A percentile compares a stretch with the other conserved stretches of the same genome.
Evolutionary conservation across 495 filamentous ascomycete species (phyloP).

Genomic region (Penicillium odoratum): DNA sequence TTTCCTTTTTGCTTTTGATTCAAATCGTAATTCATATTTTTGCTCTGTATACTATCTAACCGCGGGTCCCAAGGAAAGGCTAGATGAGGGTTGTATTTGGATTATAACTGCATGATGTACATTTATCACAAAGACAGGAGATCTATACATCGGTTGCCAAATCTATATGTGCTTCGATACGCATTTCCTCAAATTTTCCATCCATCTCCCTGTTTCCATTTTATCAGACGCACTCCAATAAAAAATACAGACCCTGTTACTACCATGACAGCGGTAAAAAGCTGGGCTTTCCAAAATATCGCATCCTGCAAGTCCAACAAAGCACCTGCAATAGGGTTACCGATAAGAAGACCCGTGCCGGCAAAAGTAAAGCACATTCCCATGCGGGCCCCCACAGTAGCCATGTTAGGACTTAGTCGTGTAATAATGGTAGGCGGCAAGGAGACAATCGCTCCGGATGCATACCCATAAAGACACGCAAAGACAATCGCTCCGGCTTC

Average conservation of each 20-base stretch:
- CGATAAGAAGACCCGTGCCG: slow-evolving; percentile 55
- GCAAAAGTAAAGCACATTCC: slow-evolving; percentile 57
- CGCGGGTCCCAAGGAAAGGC: neutral
- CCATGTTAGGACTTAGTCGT: slow-evolving; percentile 37
- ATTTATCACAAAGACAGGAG: neutral
- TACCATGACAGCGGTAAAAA: slow-evolving; percentile 11
- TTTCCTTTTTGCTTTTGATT: neutral
- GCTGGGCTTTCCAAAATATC: slow-evolving; percentile 14
- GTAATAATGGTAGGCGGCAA: slow-evolving; percentile 33
- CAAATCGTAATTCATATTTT: neutral
- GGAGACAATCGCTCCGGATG: slow-evolving; percentile 39
- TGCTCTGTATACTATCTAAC: neutral
- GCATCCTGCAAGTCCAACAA: slow-evolving; percentile 26
- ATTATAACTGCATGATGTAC: neutral
- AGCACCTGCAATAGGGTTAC: slow-evolving; percentile 61
- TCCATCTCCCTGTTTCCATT: slow-evolving; percentile 7
- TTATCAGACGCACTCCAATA: slow-evolving; percentile 1
- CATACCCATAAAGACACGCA: slow-evolving; percentile 41
- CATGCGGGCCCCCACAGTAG: slow-evolving; percentile 58
- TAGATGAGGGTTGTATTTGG: neutral
- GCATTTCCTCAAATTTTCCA: slow-evolving; percentile 8
- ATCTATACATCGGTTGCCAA: neutral
- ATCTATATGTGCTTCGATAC: neutral
- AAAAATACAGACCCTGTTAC: slow-evolving; percentile 9
- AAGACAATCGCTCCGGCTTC: slow-evolving; percentile 37